These are phyloP conservation scores for Debaryomycetaceae sp. DNA, from an alignment of 1,139 yeast species.

Conservation along the genomic window DNA sequence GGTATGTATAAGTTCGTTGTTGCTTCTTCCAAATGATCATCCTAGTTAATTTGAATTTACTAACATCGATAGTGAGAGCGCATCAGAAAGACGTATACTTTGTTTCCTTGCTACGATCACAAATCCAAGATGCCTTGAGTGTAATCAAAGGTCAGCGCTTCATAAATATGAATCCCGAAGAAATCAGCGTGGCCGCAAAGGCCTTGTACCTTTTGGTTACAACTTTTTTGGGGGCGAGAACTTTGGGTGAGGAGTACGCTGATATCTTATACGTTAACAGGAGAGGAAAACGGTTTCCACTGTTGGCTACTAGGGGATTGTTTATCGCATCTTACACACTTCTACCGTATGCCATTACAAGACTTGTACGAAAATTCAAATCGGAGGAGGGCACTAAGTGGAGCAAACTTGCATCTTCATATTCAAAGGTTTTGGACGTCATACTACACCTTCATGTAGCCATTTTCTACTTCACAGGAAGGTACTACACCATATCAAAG, in stretches of 20 bases:
- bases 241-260: constrained; percentile 93
- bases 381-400: constrained; percentile 18
- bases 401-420: constrained; percentile 28
- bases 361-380: constrained; percentile 24
- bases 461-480: constrained; percentile 75
- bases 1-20: constrained; percentile 40
- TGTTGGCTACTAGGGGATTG: constrained; percentile 41
- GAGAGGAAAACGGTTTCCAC: constrained; percentile 51
- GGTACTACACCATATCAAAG: constrained; percentile 74
- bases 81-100: constrained; percentile 84
- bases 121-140: constrained; percentile 56
- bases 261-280: constrained; percentile 69
- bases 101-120: constrained; percentile 51
- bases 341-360: constrained; percentile 50
- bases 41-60: constrained; percentile 4
- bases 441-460: constrained; percentile 71
- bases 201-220: constrained; percentile 66
- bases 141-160: constrained; percentile 64
- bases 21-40: no score
- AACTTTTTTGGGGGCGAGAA: constrained; percentile 70
- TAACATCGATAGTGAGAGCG: constrained; percentile 53
- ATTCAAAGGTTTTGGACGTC: constrained; percentile 46
- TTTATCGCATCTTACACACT: constrained; percentile 55
- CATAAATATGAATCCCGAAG: constrained; percentile 61
- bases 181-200: constrained; percentile 57